Base-by-base conservation (phyloP, 2,329 filamentous ascomycete species). In the Nothopassalora personata region DNA sequence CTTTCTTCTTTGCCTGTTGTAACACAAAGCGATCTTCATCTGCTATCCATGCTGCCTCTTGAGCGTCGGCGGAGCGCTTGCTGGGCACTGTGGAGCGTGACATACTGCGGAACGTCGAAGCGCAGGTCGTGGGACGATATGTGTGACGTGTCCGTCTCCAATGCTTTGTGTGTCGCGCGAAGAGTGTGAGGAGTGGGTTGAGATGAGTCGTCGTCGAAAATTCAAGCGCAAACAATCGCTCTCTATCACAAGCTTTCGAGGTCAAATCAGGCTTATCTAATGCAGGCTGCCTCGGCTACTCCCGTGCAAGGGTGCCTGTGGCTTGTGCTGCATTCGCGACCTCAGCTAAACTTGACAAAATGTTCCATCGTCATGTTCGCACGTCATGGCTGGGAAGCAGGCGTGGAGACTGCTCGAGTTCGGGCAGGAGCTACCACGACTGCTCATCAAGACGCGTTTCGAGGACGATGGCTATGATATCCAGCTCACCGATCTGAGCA, bases 1-100 rank as follows among this genome's bases (percentile, higher is more conserved):
- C 93, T 79, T 97, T 97, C 80, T 95, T 97, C 81, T 97, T 99
- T 50, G 93, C 89, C 76, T 99, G 94, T 75, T 91, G 92, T 70
- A 99, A 79, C 58, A 97, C 94, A 71, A 99, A 99, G 64, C 88
- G 87, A 77, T 99, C 94, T 74, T 99, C 94, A 68, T 96, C 90
- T 54, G 93, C 90, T 19, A 97, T 90, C 81, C 94, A 99, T 23
- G 78, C 77, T 58, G 76, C 77, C 67, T 81, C 79, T 62, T 78
- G 75, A 36, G 76, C 77, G 60, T 79, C 77, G 18, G 74, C 75
- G 13, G 60, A 56, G 46, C 77, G 76, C 66, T 80, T 80, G 60
- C 61, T 66, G 30, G 68, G 72, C 33, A 77, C 67, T 5, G 70
- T 74, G 7, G 74, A 73, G 54, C 64, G 65, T 55, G 67, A 66